phyloP scores from a whole-genome alignment of 371 early-diverging fungal species.

The Catenaria anguillulae region DNA sequence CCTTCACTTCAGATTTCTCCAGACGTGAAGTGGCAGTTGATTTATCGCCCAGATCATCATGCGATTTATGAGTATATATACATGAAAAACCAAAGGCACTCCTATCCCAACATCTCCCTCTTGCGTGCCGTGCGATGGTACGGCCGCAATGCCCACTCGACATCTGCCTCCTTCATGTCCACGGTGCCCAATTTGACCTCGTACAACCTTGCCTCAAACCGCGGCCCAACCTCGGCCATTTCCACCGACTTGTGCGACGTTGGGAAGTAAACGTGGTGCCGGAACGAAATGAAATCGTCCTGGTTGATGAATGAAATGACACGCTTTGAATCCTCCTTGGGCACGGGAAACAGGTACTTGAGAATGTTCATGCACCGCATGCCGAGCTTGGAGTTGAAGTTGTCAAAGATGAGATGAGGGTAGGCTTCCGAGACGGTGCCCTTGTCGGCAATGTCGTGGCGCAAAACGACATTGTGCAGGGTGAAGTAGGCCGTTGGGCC shows the following conservation, averaged over 20 bases:
- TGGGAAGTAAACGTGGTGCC: constrained; percentile 89
- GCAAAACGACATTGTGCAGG: constrained; percentile 88
- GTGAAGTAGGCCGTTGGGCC: constrained; percentile 97
- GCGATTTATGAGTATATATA: too few relatives aligned
- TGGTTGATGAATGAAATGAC: constrained; percentile 94
- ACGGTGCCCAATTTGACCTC: constrained; percentile 86
- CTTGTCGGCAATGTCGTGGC: constrained; percentile 90
- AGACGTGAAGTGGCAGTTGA: too few relatives aligned
- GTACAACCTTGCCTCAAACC: constrained; percentile 93
- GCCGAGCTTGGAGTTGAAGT: constrained; percentile 81
- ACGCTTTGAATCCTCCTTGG: constrained; percentile 87
- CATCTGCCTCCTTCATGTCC: constrained; percentile 89
- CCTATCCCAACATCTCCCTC: constrained; percentile 49
- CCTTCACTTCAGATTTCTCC: too few relatives aligned
- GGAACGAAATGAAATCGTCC: constrained; percentile 91
- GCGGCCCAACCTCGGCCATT: constrained; percentile 92
- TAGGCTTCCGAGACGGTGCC: constrained; percentile 91
- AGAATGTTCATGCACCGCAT: constrained; percentile 68
- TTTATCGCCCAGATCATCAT: too few relatives aligned
- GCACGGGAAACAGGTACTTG: constrained; percentile 92
- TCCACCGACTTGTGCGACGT: constrained; percentile 72
- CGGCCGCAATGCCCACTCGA: constrained; percentile 93
- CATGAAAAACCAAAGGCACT: too few relatives aligned
- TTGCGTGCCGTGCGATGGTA: constrained; percentile 91
- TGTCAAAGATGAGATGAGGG: constrained; percentile 90